Base-by-base conservation (phyloP, 768 basidiomycete genomes). In the Kwoniella bestiolae region DNA sequence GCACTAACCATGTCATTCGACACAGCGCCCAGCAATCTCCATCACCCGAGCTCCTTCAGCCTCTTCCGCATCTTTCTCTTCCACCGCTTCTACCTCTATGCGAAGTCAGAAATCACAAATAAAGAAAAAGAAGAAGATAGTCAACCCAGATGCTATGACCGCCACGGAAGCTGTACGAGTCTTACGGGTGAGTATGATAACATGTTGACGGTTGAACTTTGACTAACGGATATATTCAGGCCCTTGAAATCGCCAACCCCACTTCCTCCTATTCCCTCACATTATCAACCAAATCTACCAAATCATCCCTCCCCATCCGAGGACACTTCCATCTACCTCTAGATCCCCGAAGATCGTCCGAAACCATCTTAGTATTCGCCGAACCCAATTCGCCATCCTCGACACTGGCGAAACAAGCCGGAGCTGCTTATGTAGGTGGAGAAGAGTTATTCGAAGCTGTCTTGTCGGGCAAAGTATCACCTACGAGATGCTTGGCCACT, bases 401-500 rank as follows among this genome's bases (percentile, higher is more conserved):
- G 14, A 21, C 35, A 29, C 26, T 71, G 12, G 96, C 96, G 0
- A 88, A 86, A 80, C 86, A 84, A 46, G 91, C 92, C 3, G 96
- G 96, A 5, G 96, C 94, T 1, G 87, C 92, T 65, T 86, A 90
- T 66, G 91, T 97, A 16, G 96, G 96, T 50, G 95, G 94, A 29
- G 84, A 86, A 47, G 96, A 98, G 74, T 83, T 99, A 5, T 87
- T 92, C 60, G 90, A 92, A n/a, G 88, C 87, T 61, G 85, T 98
- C 63, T 82, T 92, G 65, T 85, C 84, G 68, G 88, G 90, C 72
- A 85, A 88, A 60, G 85, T 92, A 69, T 84, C 86, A 67, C 93
- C 90, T 5, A 92, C 91, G 14, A 89, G 91, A 49, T 90, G 94
- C 71, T 85, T 98, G 28, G 91, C 90, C 58, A 91, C 91, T 0